Evolutionary conservation across 2,329 filamentous ascomycete genomes (phyloP), one percentile per base, ranked within the genome.

Genomic region (Graphiopsis chlorocephala): DNA sequence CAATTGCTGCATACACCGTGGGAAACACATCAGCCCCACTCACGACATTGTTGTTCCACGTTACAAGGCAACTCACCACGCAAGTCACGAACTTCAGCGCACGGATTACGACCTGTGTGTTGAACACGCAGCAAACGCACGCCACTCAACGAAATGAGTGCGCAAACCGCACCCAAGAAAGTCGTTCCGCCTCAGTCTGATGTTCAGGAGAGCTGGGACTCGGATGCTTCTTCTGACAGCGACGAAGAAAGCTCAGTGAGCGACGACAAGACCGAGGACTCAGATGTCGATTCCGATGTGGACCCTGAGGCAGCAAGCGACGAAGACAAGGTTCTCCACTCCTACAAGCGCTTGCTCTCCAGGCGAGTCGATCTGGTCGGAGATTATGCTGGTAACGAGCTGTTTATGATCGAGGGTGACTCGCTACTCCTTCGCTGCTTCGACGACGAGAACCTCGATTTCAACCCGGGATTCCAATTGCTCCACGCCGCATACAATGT

Each of bases 351-450:
- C 14, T 74, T 81, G 4, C 69, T 75, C 14, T 79, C 81, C 7
- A 76, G 81, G 62, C 77, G 77, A 58, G 81, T 90, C 29, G 88
- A 91, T 69, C 83, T 93, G 2, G 85, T 92, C 4, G 89, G 90
- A 47, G 90, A 93, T 72, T 93, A 90, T 76, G 89, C 88, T 3
- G 90, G 90, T 25, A 86, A 86, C 66, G 90, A 92, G 72, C 81
- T 89, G 12, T 93, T 92, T 73, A 79, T 89, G 25, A 83, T 93
- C 31, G 88, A 93, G 68, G 90, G 90, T 31, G 89, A 93, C 71
- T 89, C 89, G 0, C 75, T 93, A n/a, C 78, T 93, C 12, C 78
- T 86, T 7, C 78, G 90, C 65, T 88, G 85, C 70, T 84, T 92
- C 56, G 77, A 79, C n/a, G 82, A 89, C 68, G 78, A 83, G 12